Percentiles rank a stretch among this genome's conserved stretches.
Evolutionary conservation across 352 stramenopile genomes (phyloP).

Genomic region (Globisporangium solare): DNA sequence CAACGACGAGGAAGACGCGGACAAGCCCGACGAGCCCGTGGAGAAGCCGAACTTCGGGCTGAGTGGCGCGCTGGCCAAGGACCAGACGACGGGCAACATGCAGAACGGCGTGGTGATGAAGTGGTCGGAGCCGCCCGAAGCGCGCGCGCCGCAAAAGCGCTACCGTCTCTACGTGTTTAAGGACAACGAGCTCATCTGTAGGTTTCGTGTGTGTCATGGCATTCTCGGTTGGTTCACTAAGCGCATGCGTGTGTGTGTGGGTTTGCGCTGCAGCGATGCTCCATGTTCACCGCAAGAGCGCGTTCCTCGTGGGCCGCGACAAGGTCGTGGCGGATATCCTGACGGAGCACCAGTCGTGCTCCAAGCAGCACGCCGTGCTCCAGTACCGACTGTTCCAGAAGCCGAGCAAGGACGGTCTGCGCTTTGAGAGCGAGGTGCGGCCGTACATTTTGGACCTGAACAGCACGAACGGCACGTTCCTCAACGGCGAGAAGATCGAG

Average conservation of each 20-base stretch:
- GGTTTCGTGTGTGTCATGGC: slow-evolving; percentile 6
- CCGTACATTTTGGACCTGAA: slow-evolving; percentile 99
- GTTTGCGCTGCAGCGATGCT: slow-evolving; percentile 77
- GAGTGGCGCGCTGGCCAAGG: slow-evolving; percentile 94
- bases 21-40: slow-evolving; percentile 36
- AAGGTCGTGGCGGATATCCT: slow-evolving; percentile 93
- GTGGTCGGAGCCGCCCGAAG: slow-evolving; percentile 96
- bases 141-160: slow-evolving; percentile 83
- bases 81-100: slow-evolving; percentile 93
- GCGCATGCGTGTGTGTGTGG: neutral
- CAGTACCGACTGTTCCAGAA: slow-evolving; percentile 91
- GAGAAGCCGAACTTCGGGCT: slow-evolving; percentile 98
- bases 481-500: slow-evolving; percentile 95
- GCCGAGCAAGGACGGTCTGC: slow-evolving; percentile 47
- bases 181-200: slow-evolving; percentile 74
- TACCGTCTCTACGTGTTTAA: slow-evolving; percentile 99
- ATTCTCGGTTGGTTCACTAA: neutral
- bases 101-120: slow-evolving; percentile 97
- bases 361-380: slow-evolving; percentile 97
- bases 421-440: slow-evolving; percentile 58
- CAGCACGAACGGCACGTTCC: slow-evolving; percentile 96
- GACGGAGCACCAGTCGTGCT: slow-evolving; percentile 93
- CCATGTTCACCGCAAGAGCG: slow-evolving; percentile 94
- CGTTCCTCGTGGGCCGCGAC: slow-evolving; percentile 93
- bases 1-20: slow-evolving; percentile 28